These are phyloP conservation scores for Panaeolus cyanescens DNA, from an alignment of 768 basidiomycete species.

Conservation along the genomic window DNA sequence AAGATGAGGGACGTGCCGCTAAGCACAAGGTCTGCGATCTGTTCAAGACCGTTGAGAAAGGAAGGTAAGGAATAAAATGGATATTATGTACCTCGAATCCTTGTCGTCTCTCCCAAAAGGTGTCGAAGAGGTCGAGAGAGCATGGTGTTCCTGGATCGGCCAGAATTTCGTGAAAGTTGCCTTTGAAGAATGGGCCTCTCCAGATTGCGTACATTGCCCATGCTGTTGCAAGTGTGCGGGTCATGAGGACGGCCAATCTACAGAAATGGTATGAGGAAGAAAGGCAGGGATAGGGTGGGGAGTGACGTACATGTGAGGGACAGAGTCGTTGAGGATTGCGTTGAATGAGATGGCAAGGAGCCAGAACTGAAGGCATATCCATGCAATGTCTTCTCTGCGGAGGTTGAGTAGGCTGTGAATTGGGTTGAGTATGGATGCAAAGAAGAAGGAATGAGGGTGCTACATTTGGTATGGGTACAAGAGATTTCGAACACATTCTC, in stretches of 20 bases:
- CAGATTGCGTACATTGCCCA: constrained; percentile 57
- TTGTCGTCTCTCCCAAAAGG: constrained; percentile 42
- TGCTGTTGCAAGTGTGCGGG: constrained; percentile 44
- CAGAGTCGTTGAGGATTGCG: constrained; percentile 50
- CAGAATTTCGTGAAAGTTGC: constrained; percentile 39
- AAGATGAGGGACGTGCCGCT: constrained; percentile 44
- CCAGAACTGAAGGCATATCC: constrained; percentile 55
- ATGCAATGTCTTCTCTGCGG: constrained; percentile 47
- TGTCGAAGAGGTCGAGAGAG: constrained; percentile 45
- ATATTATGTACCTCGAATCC: constrained; percentile 41
- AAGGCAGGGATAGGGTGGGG: not conserved
- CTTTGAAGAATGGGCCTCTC: constrained; percentile 38
- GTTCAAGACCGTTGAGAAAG: not conserved
- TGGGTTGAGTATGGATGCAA: not conserved
- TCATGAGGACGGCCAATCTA: constrained; percentile 50
- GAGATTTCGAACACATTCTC: constrained; percentile 46
- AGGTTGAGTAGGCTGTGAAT: constrained; percentile 39
- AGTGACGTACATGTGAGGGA: constrained; percentile 51
- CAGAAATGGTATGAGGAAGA: not conserved
- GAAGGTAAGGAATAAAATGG: not conserved
- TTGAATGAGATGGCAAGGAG: constrained; percentile 51
- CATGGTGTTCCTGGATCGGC: constrained; percentile 45
- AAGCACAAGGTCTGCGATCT: constrained; percentile 54
- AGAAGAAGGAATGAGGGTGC: not conserved
- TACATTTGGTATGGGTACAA: constrained; percentile 48